These are phyloP conservation scores for Phytophthora hibernalis DNA, from an alignment of 352 stramenopile genomes.

Conservation along the genomic window DNA sequence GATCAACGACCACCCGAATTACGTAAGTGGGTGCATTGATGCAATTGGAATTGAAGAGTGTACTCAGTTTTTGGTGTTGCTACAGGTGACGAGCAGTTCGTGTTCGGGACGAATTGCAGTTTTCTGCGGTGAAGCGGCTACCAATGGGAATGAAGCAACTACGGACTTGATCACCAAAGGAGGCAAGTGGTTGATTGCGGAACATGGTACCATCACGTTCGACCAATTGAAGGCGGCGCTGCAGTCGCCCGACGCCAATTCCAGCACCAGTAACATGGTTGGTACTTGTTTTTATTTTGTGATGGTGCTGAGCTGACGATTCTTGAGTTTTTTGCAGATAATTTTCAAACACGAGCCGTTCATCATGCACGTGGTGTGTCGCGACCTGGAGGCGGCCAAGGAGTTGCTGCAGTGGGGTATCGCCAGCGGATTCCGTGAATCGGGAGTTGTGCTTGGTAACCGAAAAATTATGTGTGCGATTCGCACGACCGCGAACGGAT, in stretches of 20 bases:
- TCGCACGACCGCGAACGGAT: constrained; percentile 83
- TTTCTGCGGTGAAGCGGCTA: constrained; percentile 68
- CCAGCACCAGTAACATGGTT: constrained; percentile 71
- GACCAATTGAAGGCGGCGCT: constrained; percentile 72
- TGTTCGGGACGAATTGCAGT: constrained; percentile 92
- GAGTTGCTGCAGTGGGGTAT: constrained; percentile 86
- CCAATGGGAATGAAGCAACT: constrained; percentile 22
- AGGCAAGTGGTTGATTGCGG: constrained; percentile 88
- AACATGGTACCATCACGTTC: constrained; percentile 77
- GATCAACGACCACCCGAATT: constrained; percentile 89
- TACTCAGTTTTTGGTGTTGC: background rate
- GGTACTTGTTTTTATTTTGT: background rate
- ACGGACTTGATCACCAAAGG: constrained; percentile 88
- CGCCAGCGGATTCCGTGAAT: constrained; percentile 88
- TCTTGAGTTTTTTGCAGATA: constrained; percentile 41
- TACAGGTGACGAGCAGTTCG: constrained; percentile 90
- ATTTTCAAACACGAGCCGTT: constrained; percentile 93
- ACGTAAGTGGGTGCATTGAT: constrained; percentile 47
- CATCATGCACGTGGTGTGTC: constrained; percentile 93
- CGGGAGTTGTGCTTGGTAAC: constrained; percentile 87
- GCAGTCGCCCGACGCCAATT: constrained; percentile 40
- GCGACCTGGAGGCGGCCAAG: constrained; percentile 79
- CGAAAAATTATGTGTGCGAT: constrained; percentile 93
- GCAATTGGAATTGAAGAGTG: constrained; percentile 1
- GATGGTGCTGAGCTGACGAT: background rate